Conservation (phyloP, 768 basidiomycete genomes). For the Wakefieldia striispora region DNA sequence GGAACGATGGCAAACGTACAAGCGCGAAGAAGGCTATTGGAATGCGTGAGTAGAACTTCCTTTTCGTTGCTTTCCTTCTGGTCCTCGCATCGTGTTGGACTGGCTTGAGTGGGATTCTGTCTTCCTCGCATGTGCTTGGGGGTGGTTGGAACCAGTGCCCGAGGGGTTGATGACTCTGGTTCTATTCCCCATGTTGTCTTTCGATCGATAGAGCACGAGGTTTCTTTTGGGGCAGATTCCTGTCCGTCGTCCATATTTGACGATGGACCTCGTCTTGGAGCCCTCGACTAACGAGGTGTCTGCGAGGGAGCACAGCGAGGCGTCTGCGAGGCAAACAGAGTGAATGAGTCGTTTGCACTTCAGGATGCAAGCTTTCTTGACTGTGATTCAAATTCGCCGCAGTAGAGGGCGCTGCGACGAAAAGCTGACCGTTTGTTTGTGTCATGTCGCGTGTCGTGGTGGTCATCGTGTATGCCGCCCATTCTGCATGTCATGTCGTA, state of each 20-base stretch:
- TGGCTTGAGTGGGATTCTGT: not conserved
- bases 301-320: constrained; percentile 22
- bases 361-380: not conserved
- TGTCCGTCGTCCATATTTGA: constrained; percentile 13
- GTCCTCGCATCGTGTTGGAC: too few relatives aligned
- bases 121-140: not conserved
- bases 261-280: not conserved
- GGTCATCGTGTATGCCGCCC: constrained; percentile 17
- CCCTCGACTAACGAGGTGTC: constrained; percentile 14
- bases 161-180: not conserved
- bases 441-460: constrained; percentile 5
- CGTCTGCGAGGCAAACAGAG: constrained; percentile 18
- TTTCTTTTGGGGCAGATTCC: not conserved
- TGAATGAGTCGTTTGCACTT: constrained; percentile 10
- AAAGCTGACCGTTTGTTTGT: constrained; percentile 7
- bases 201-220: constrained; percentile 19
- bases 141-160: not conserved
- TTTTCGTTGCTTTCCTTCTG: not conserved
- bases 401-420: not conserved
- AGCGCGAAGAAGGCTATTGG: constrained; percentile 63
- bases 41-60: constrained; percentile 47
- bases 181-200: not conserved
- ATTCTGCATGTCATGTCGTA: not conserved
- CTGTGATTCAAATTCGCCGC: constrained; percentile 7
- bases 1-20: constrained; percentile 53